Evolutionary conservation across 2,329 filamentous ascomycete species (phyloP), one percentile per base, ranked within the genome.

Genomic region (Colletotrichum echinochloae): DNA sequence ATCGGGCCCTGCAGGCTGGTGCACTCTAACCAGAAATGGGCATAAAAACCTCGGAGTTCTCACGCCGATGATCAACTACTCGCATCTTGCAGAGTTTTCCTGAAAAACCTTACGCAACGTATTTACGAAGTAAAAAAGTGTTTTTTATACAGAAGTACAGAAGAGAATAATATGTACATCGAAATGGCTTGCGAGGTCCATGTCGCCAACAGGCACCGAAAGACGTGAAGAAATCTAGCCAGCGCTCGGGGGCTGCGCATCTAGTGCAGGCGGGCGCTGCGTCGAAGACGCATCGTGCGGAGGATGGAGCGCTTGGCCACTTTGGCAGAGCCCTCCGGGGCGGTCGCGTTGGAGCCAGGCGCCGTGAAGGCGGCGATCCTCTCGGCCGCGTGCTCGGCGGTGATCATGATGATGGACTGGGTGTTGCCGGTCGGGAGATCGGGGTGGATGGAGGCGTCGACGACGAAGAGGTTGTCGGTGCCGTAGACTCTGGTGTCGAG

Each of bases 401-500:
- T 65, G 55, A 73, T 65, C 70, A 73, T 72, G 48, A 73, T 71
- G 44, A 73, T 73, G 70, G 72, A 46, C 49, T 72, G 70, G 20
- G 72, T 72, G 70, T 73, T 73, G 8, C 72, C 72, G 9, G 72
- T 73, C 26, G 72, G 65, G 16, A 73, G 57, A 52, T 77, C 89
- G 0, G 90, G 89, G 79, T 90, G 89, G 72, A 91, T 88, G 28
- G 85, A 86, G 0, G 87, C 88, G 71, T 91, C 89, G 3, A 91
- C 86, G 16, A 90, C 86, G 74, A 89, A 89, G 56, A 90, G 79
- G 78, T 90, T 90, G 70, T 89, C 85, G 0, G 86, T 90, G 54
- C 88, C 88, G 73, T 87, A 90, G 5, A 90, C 86, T 76, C 84
- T 86, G 60, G 87, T 86, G 77, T 89, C 81, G 6, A 83, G 75